Base-by-base conservation (phyloP, 495 filamentous ascomycete species). In the Lindgomyces ingoldianus region DNA sequence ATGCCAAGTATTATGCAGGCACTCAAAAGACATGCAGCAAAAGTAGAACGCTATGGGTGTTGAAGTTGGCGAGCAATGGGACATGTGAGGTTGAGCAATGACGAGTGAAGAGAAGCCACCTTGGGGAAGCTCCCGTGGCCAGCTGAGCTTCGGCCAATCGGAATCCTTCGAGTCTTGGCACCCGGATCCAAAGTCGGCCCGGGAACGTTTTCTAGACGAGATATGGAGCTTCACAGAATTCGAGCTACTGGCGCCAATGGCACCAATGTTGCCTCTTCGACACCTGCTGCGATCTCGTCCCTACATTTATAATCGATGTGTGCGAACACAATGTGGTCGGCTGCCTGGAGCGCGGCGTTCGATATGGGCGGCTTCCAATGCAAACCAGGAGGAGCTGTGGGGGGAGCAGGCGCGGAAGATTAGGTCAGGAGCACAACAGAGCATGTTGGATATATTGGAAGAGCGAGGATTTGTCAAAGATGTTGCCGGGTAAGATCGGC, bases 401-500 rank as follows among this genome's bases (percentile, higher is more conserved):
- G 53, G 57, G n/a, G 53, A 55, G 16, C 48, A 62, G 46, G 62
- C 57, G 24, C 12, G 33, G 1, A 47, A 81, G 57, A 90, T 93
- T 64, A 71, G 81, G 62, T 74, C 76, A 0, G 90, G 90, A 27
- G 77, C 85, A 68, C 66, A 78, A 59, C 80, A 86, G 65, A 83
- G 84, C 66, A 86, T 91, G 65, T 84, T 86, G 68, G 79, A 84
- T 42, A 76, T 87, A 26, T 76, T 99, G 12, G 89, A 95, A 70
- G 88, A 91, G 65, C 81, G 94, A 70, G 92, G 90, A 0, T 85
- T 87, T 52, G 74, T 97, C 44, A 87, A 96, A 72, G 84, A 90
- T 70, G 81, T 90, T 45, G 88, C 93, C 59, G 93, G 92, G 90
- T 94, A 78, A 47, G 83, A 75, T n/a, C 18, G 44, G 25, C 36